Conservation (phyloP, 108 stramenopile genomes). For the Stephanodiscus triporus region DNA sequence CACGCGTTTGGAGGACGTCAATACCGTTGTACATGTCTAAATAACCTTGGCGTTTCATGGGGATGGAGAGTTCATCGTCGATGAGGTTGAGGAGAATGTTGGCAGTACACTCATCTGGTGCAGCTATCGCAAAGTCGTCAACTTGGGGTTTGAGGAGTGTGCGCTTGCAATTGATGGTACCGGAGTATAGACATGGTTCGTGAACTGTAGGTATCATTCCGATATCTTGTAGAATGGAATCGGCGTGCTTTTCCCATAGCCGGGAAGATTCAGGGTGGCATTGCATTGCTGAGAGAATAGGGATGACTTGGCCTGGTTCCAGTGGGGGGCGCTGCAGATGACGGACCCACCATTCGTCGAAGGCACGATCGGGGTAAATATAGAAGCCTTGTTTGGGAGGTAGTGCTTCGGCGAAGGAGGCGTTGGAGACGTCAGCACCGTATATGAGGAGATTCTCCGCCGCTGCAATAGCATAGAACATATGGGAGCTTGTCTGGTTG, state of each 20-base stretch:
- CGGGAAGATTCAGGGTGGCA: slow-evolving; percentile 23
- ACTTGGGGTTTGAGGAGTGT: neutral
- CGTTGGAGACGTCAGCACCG: slow-evolving; percentile 48
- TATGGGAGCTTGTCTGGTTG: slow-evolving; percentile 1
- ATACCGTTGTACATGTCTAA: neutral
- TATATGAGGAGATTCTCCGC: slow-evolving; percentile 9
- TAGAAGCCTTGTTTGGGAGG: slow-evolving; percentile 34
- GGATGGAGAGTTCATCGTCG: neutral
- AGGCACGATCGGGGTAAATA: slow-evolving; percentile 35
- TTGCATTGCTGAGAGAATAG: slow-evolving; percentile 19
- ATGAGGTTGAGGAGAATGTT: neutral
- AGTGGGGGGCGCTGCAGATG: slow-evolving; percentile 16
- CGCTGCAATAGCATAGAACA: slow-evolving; percentile 39
- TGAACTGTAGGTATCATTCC: slow-evolving; percentile 4
- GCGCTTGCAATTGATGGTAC: neutral
- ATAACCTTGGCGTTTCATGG: neutral
- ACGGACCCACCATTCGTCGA: slow-evolving; percentile 31
- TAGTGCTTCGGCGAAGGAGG: slow-evolving; percentile 42
- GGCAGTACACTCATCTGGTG: neutral
- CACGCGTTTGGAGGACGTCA: neutral
- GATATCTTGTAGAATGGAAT: neutral
- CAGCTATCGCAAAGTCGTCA: neutral
- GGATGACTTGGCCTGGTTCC: slow-evolving; percentile 25
- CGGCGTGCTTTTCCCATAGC: slow-evolving; percentile 20
- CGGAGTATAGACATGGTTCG: slow-evolving; percentile 20